Conservation (phyloP, 2,329 filamentous ascomycete genomes). For the Drechslerella coelobrocha region DNA sequence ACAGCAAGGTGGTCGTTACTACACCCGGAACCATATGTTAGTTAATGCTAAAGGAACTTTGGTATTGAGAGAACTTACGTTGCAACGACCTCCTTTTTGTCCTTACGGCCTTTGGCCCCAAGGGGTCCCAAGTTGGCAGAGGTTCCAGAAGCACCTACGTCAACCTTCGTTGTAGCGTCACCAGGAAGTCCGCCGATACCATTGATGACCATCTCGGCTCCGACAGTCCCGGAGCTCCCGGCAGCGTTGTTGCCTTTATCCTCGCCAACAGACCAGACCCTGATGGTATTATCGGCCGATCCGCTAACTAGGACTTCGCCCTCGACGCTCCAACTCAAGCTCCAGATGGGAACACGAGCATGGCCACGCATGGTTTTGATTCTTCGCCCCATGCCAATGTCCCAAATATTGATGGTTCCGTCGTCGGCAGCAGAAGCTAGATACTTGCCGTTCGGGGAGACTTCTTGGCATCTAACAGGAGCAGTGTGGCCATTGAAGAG, state of each 20-base stretch:
- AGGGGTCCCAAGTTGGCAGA: conserved; percentile 59
- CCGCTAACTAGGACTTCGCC: conserved; percentile 88
- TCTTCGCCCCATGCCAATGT: conserved; percentile 81
- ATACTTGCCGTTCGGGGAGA: conserved; percentile 84
- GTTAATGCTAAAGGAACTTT: conserved; percentile 54
- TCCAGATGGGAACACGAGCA: conserved; percentile 90
- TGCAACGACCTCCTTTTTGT: conserved; percentile 53
- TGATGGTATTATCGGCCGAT: conserved; percentile 88
- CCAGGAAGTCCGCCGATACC: conserved; percentile 59
- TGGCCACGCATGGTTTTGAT: conserved; percentile 95
- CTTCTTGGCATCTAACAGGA: conserved; percentile 82
- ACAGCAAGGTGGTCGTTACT: conserved; percentile 87
- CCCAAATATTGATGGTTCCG: conserved; percentile 93
- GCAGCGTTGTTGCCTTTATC: conserved; percentile 71
- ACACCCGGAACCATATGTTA: conserved; percentile 67
- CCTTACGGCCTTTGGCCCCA: conserved; percentile 50
- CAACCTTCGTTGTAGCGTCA: conserved; percentile 58
- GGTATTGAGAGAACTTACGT: conserved; percentile 55
- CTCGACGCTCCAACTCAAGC: conserved; percentile 89
- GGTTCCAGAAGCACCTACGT: conserved; percentile 63
- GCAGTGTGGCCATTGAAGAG: conserved; percentile 92
- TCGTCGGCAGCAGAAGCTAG: conserved; percentile 88
- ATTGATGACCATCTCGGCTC: conserved; percentile 57
- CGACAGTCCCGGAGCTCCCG: conserved; percentile 60
- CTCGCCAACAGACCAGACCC: conserved; percentile 84